Conservation (phyloP, 768 basidiomycete genomes). For the Boletus sp. region DNA sequence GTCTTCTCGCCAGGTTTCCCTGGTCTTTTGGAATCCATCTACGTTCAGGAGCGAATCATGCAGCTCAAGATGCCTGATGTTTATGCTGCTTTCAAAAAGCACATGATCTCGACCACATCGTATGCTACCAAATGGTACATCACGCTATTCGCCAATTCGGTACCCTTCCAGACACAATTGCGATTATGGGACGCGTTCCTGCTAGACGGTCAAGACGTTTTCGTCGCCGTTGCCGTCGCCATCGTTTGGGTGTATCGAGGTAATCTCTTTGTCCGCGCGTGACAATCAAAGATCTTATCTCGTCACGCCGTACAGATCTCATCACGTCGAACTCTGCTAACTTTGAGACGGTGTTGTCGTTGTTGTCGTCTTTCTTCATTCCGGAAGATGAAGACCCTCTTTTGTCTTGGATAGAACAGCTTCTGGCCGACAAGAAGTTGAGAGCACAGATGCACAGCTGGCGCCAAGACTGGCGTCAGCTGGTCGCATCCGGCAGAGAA, state of each 20-base stretch:
- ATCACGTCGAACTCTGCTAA: conserved; percentile 75
- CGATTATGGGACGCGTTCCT: conserved; percentile 94
- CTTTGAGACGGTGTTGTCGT: conserved; percentile 90
- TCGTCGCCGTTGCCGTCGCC: conserved; percentile 80
- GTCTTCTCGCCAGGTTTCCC: conserved; percentile 96
- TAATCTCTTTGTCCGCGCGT: conserved; percentile 34
- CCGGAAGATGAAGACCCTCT: conserved; percentile 86
- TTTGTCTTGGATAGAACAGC: conserved; percentile 74
- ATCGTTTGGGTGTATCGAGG: conserved; percentile 92
- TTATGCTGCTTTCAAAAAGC: conserved; percentile 78
- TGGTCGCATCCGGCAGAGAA: conserved; percentile 66
- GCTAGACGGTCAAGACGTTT: conserved; percentile 86
- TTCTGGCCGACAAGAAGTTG: conserved; percentile 62
- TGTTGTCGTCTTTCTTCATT: conserved; percentile 92
- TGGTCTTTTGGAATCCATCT: conserved; percentile 93
- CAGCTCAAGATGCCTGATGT: conserved; percentile 89
- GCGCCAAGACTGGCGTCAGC: conserved; percentile 76
- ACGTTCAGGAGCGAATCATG: conserved; percentile 88
- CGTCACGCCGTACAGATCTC: conserved; percentile 53
- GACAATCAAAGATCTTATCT: conserved; percentile 3
- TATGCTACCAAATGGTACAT: conserved; percentile 99
- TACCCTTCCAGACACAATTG: conserved; percentile 93
- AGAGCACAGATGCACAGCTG: conserved; percentile 68
- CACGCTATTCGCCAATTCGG: conserved; percentile 92
- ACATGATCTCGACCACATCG: conserved; percentile 89